These are phyloP conservation scores for Persicaria tinctoria DNA, from an alignment of 148 eudicot genomes.

Conservation along the genomic window DNA sequence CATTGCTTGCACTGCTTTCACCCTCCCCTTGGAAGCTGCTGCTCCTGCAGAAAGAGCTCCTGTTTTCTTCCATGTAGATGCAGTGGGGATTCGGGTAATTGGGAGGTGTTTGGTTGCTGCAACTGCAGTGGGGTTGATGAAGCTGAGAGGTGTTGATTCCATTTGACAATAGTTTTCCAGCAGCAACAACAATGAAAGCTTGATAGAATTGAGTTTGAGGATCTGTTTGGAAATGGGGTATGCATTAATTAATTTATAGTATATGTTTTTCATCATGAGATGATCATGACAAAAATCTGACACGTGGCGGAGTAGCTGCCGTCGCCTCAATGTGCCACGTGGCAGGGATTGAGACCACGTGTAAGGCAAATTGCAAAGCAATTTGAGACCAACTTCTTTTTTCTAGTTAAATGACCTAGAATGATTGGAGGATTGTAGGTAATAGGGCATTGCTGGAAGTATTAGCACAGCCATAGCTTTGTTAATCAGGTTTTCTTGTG, in stretches of 20 bases:
- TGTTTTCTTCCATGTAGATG: not conserved
- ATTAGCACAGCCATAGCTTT: no score
- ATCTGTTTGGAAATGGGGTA: not conserved
- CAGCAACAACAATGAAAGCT: not conserved
- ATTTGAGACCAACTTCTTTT: not conserved
- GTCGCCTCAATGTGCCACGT: not conserved
- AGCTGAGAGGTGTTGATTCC: slow-evolving; percentile 2
- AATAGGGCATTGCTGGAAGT: no score
- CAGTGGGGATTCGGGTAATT: not conserved
- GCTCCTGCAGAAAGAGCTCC: not conserved
- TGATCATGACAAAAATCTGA: not conserved
- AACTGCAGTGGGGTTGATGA: not conserved
- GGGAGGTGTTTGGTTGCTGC: slow-evolving; percentile 2
- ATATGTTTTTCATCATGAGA: slow-evolving; percentile 5
- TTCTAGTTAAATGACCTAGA: no score
- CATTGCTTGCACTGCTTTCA: not conserved
- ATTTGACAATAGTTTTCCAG: not conserved
- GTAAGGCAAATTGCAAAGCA: not conserved
- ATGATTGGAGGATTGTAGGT: no score
- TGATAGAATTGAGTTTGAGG: not conserved
- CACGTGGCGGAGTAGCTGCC: slow-evolving; percentile 1
- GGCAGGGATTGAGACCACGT: not conserved
- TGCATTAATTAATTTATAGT: not conserved
- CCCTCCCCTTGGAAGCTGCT: not conserved
- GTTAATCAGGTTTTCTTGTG: no score